Percentiles rank a stretch among this genome's conserved stretches.
phyloP scores from a whole-genome alignment of 345 rosid species.

The Sonneratia alba region DNA sequence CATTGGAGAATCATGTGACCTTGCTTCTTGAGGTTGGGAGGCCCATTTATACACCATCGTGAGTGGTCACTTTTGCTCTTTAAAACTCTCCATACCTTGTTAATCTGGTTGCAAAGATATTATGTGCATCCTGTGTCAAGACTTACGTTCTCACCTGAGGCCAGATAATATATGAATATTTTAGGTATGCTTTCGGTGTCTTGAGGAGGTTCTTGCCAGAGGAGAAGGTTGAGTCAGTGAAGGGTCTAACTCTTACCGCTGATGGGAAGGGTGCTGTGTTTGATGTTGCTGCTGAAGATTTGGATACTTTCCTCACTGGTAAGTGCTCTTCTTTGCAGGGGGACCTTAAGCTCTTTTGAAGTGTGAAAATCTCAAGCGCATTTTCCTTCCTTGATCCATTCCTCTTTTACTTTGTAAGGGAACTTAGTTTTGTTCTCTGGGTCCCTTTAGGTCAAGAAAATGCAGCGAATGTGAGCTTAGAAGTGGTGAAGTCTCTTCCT shows the following conservation, averaged over 20 bases:
- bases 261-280: slow-evolving; percentile 83
- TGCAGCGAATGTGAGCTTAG: slow-evolving; percentile 56
- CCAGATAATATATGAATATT: not conserved
- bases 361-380: not conserved
- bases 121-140: not conserved
- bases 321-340: not conserved
- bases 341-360: not conserved
- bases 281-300: slow-evolving; percentile 55
- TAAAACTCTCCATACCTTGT: not conserved
- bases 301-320: slow-evolving; percentile 56
- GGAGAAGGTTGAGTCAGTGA: slow-evolving; percentile 69
- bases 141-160: not conserved
- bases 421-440: not conserved
- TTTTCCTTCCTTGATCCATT: not conserved
- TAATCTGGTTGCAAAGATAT: not conserved
- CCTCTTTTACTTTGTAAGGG: too few relatives aligned
- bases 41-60: slow-evolving; percentile 67
- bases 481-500: slow-evolving; percentile 60
- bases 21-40: slow-evolving; percentile 66
- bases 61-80: slow-evolving; percentile 19
- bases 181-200: slow-evolving; percentile 54
- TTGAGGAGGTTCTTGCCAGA: slow-evolving; percentile 85
- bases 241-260: slow-evolving; percentile 68
- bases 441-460: slow-evolving; percentile 39
- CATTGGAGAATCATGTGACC: slow-evolving; percentile 86